Conservation (phyloP, 208 protist species). For the Leishmania aethiopica region DNA sequence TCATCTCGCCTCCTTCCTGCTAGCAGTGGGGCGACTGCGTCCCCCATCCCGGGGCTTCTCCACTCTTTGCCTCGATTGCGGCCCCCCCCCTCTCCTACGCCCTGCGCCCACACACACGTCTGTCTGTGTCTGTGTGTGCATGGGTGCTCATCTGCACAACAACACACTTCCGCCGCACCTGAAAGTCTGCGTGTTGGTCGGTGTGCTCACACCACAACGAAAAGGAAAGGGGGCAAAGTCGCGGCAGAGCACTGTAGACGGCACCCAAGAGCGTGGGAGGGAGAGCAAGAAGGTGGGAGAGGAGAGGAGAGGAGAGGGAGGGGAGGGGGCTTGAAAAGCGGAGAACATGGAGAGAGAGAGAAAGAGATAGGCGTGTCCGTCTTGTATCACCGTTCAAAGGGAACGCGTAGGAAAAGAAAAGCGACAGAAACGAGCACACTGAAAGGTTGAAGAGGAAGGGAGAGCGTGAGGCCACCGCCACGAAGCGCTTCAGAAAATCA, state of each 20-base stretch:
- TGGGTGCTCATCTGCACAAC: not conserved
- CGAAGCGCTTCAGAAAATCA: not conserved
- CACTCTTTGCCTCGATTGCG: not conserved
- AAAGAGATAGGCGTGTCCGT: not conserved
- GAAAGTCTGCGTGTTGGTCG: not conserved
- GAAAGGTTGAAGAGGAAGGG: not conserved
- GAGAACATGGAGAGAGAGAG: not conserved
- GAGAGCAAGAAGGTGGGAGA: not conserved
- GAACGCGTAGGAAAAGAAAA: not conserved
- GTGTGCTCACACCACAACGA: too few relatives aligned
- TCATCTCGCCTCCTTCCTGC: not conserved
- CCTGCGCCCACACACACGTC: not conserved
- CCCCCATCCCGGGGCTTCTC: not conserved
- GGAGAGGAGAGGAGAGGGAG: too few relatives aligned
- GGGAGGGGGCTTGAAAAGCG: not conserved
- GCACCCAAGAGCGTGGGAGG: not conserved
- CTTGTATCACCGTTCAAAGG: not conserved
- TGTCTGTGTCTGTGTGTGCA: not conserved
- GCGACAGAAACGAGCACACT: not conserved
- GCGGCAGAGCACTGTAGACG: not conserved
- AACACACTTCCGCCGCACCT: not conserved
- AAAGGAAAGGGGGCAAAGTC: not conserved
- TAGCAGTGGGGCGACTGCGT: not conserved
- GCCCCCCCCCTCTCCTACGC: not conserved
- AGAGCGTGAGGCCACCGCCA: not conserved